Conservation (phyloP, 495 filamentous ascomycete species). For the Xylaria venustula region DNA sequence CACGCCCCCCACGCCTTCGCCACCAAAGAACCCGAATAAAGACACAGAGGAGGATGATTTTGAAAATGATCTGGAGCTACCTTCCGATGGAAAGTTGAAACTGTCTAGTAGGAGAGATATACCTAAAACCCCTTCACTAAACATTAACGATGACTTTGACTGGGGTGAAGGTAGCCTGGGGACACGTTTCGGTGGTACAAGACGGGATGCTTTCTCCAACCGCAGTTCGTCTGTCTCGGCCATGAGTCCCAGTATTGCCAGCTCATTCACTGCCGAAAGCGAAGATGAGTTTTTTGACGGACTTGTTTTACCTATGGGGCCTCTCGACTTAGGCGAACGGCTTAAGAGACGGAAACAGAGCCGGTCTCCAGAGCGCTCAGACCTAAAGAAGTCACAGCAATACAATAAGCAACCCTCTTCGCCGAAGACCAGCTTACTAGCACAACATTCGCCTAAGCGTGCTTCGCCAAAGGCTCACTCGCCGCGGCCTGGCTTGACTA, state of each 20-base stretch:
- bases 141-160: slow-evolving; percentile 74
- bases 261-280: slow-evolving; percentile 87
- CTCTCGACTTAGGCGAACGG: slow-evolving; percentile 73
- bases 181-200: slow-evolving; percentile 81
- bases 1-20: slow-evolving; percentile 53
- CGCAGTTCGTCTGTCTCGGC: slow-evolving; percentile 84
- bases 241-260: slow-evolving; percentile 86
- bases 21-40: slow-evolving; percentile 23
- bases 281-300: slow-evolving; percentile 90
- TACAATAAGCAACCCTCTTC: slow-evolving; percentile 19
- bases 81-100: slow-evolving; percentile 56
- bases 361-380: slow-evolving; percentile 38
- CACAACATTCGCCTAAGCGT: background rate
- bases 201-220: slow-evolving; percentile 70
- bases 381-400: slow-evolving; percentile 23
- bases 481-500: slow-evolving; percentile 1
- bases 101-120: slow-evolving; percentile 59
- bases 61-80: slow-evolving; percentile 76
- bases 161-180: slow-evolving; percentile 93
- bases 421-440: slow-evolving; percentile 14
- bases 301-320: slow-evolving; percentile 77
- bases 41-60: slow-evolving; percentile 59
- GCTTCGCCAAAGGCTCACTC: background rate
- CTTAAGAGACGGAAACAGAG: slow-evolving; percentile 67
- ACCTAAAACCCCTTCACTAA: slow-evolving; percentile 54